Conservation (phyloP, 2,329 filamentous ascomycete genomes). For the Xylariaceae sp. region DNA sequence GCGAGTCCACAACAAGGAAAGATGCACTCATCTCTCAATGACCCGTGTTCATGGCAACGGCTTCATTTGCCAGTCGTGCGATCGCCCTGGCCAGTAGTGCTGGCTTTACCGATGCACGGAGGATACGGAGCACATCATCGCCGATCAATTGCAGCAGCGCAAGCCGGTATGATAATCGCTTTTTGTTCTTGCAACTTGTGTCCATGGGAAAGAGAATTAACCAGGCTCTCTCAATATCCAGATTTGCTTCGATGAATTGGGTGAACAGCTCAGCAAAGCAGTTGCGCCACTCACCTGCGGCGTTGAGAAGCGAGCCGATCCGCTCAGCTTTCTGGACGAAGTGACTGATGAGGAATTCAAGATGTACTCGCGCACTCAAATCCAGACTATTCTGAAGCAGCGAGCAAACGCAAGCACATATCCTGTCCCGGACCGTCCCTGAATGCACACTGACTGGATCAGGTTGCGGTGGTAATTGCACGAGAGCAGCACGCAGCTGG, state of each 20-base stretch:
- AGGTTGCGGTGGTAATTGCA: constrained; percentile 26
- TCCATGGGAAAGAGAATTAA: background rate
- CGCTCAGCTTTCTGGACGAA: constrained; percentile 43
- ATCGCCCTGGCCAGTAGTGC: constrained; percentile 50
- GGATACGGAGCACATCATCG: constrained; percentile 36
- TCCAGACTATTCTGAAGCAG: constrained; percentile 45
- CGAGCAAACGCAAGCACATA: constrained; percentile 41
- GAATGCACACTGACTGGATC: constrained; percentile 1
- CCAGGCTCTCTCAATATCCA: background rate
- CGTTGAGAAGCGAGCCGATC: constrained; percentile 38
- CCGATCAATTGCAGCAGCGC: constrained; percentile 33
- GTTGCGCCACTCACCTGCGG: constrained; percentile 37
- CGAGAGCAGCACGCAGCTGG: no score
- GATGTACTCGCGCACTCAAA: constrained; percentile 44
- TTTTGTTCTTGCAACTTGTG: background rate
- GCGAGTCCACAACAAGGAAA: no score
- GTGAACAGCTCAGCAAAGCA: constrained; percentile 34
- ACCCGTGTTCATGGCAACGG: constrained; percentile 55
- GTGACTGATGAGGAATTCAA: constrained; percentile 38
- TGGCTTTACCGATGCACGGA: constrained; percentile 65
- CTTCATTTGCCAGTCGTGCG: constrained; percentile 55
- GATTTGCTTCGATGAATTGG: constrained; percentile 29
- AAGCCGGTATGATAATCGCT: constrained; percentile 21
- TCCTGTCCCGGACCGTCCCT: background rate
- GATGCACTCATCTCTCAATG: constrained; percentile 65